phyloP scores from a whole-genome alignment of 2,329 filamentous ascomycete species.

The Diaporthe sp. region DNA sequence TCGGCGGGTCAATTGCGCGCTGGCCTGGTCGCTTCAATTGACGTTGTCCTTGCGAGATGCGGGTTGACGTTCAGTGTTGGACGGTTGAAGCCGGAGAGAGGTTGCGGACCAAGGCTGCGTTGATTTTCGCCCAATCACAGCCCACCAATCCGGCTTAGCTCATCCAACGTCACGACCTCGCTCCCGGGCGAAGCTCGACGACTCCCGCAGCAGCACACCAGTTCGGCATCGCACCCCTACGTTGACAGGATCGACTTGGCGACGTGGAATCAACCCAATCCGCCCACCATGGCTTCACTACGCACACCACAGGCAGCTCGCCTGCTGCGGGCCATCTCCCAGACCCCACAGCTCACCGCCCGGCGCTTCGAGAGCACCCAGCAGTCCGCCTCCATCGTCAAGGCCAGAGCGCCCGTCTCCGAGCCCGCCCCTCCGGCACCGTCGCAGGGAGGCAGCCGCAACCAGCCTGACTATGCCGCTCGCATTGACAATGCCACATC shows the following conservation, averaged over 20 bases:
- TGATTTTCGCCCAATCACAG: conserved; percentile 51
- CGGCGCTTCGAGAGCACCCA: conserved; percentile 68
- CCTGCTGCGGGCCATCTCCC: conserved; percentile 63
- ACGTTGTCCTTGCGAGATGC: conserved; percentile 31
- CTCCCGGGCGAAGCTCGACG: conserved; percentile 27
- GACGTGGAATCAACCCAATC: conserved; percentile 37
- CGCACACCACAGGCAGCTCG: conserved; percentile 68
- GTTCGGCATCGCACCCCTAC: conserved; percentile 32
- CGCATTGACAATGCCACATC: conserved; percentile 91
- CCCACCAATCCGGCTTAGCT: conserved; percentile 20
- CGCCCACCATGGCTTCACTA: conserved; percentile 74
- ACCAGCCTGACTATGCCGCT: conserved; percentile 86
- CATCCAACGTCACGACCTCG: conserved; percentile 37
- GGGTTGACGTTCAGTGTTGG: conserved; percentile 38
- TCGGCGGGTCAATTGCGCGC: conserved; percentile 54
- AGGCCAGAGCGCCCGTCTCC: conserved; percentile 44
- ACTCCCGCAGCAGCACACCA: conserved; percentile 27
- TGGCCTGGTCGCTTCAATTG: conserved; percentile 46
- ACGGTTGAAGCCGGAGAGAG: conserved; percentile 39
- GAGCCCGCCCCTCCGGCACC: conserved; percentile 55
- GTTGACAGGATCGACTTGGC: conserved; percentile 27
- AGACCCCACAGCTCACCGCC: conserved; percentile 59
- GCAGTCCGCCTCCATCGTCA: conserved; percentile 54
- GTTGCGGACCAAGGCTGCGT: conserved; percentile 50
- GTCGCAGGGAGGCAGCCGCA: conserved; percentile 57